phyloP scores from a whole-genome alignment of 495 filamentous ascomycete genomes.

The Xylaria telfairii region DNA sequence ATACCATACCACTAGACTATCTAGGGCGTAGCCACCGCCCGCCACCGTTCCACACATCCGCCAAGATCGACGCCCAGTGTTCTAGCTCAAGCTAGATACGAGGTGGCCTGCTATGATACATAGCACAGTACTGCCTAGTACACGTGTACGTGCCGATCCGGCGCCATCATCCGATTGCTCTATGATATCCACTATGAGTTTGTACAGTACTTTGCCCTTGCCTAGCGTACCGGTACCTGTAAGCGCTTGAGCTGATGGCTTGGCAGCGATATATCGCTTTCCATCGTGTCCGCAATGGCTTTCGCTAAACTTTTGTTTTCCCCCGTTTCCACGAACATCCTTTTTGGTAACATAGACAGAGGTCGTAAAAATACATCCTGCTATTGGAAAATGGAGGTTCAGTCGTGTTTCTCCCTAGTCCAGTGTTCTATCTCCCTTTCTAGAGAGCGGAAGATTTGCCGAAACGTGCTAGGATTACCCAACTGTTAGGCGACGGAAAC shows the following conservation, averaged over 20 bases:
- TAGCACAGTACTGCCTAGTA: background rate
- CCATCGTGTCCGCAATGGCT: background rate
- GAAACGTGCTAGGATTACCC: background rate
- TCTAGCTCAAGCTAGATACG: conserved; percentile 20
- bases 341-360: background rate
- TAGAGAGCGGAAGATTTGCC: background rate
- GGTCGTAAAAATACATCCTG: background rate
- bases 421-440: background rate
- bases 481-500: background rate
- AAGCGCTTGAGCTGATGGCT: conserved; percentile 4
- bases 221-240: conserved; percentile 11
- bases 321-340: background rate
- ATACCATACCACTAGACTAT: conserved; percentile 15
- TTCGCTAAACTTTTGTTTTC: background rate
- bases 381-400: background rate
- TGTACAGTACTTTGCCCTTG: background rate
- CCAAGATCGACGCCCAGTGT: conserved; percentile 16
- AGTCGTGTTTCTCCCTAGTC: background rate
- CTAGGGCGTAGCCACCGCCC: conserved; percentile 18
- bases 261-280: background rate
- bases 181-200: background rate
- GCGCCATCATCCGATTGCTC: conserved; percentile 4
- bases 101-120: background rate
- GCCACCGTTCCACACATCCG: conserved; percentile 19
- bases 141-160: conserved; percentile 24